Evolutionary conservation across 495 filamentous ascomycete species (phyloP), one percentile per base, ranked within the genome.

Genomic region (Darksidea phi): DNA sequence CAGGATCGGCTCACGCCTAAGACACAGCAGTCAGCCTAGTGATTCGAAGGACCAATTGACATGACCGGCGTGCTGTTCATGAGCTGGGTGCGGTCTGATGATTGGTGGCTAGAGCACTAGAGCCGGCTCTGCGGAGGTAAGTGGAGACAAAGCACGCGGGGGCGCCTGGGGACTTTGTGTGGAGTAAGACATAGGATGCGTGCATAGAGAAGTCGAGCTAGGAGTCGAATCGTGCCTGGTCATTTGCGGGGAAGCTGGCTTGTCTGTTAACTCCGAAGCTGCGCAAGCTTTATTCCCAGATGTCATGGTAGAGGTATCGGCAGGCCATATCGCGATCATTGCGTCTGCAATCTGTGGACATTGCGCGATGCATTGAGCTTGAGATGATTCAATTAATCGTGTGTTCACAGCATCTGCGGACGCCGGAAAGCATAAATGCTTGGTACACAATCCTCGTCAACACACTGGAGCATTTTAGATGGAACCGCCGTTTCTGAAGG

Each of bases 241-340:
- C 58, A 11, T 50, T 58, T 64, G 61, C 61, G 61, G 61, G 61
- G 61, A 64, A 64, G 42, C 54, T 58, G 54, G 43, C 54, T 23
- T 54, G 54, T 45, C 25, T 54, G 32, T 54, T 48, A 48, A 25
- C 28, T 7, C 34, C 55, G 38, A 8, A 26, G 42, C 12, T 15
- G 56, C 5, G 42, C 26, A 48, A 26, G 12, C 51, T 7, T 46
- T 57, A 57, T 51, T 50, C 46, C 54, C 60, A 50, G 46, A 43
- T 34, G 60, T 46, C 32, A 57, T 43, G 1, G 47, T 10, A 21
- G 20, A 12, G n/a, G 6, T 21, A 11, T 10, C 13, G 15, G 17
- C 18, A 15, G 24, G 18, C 17, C 13, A 56, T 42, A 20, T 37
- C 42, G 53, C 36, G 13, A 17, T 36, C 7, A 38, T 54, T 13